A percentile compares a stretch with the other conserved stretches of the same genome.
Conservation (phyloP, 192 early-diverging fungal species). For the Entomortierella chlamydospora region DNA sequence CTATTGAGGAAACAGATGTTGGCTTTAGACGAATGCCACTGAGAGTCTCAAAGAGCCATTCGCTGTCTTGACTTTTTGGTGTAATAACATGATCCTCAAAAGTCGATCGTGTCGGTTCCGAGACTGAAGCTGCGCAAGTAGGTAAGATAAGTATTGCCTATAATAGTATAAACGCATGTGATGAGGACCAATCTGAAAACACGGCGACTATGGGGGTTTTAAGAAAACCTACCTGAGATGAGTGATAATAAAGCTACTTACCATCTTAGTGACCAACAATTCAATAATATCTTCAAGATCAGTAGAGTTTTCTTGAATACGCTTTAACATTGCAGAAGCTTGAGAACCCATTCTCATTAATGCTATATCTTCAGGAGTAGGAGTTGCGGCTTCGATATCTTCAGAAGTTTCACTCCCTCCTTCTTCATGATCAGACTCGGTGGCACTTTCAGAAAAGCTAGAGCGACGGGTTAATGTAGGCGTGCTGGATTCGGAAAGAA, state of each 20-base stretch:
- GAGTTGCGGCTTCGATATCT: background rate
- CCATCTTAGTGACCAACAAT: conserved; percentile 1
- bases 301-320: background rate
- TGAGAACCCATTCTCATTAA: background rate
- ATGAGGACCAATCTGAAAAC: background rate
- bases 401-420: background rate
- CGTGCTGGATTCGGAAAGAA: background rate
- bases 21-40: conserved; percentile 33
- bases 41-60: conserved; percentile 27
- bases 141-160: conserved; percentile 38
- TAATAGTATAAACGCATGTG: background rate
- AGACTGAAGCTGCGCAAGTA: conserved; percentile 6
- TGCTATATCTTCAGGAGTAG: background rate
- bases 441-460: background rate
- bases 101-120: background rate
- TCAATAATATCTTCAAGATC: conserved; percentile 6
- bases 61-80: conserved; percentile 22
- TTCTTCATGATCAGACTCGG: background rate
- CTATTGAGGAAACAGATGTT: conserved; percentile 12
- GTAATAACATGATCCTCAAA: conserved; percentile 45
- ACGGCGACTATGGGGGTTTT: too few species aligned
- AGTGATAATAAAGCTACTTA: too few species aligned
- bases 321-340: background rate
- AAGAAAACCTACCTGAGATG: too few species aligned
- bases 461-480: background rate